Conservation (phyloP, 2,329 filamentous ascomycete genomes). For the Fusarium nanum region DNA sequence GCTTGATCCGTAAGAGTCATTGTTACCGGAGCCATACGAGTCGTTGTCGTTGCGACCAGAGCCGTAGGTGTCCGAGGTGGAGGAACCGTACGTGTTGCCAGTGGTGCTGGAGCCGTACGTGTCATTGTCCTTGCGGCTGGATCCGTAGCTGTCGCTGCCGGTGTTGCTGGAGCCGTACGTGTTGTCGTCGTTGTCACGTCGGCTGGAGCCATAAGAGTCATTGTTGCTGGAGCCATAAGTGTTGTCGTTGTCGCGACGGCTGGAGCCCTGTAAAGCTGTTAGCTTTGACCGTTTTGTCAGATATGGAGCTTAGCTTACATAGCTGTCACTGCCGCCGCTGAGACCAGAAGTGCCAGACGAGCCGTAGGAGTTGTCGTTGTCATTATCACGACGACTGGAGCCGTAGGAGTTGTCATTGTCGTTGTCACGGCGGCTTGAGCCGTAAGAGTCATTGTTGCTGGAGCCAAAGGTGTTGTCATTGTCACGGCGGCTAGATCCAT, state of each 20-base stretch:
- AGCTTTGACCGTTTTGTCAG: background rate
- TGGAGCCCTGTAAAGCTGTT: background rate
- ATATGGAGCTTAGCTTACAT: background rate
- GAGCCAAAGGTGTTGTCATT: conserved; percentile 9
- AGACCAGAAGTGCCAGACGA: conserved; percentile 10
- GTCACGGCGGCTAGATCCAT: conserved; percentile 13
- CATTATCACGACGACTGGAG: conserved; percentile 28
- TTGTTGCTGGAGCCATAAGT: background rate
- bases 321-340: conserved; percentile 13
- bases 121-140: conserved; percentile 6
- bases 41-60: background rate
- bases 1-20: conserved; percentile 17
- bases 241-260: conserved; percentile 11
- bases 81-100: conserved; percentile 12
- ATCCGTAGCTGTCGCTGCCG: conserved; percentile 10
- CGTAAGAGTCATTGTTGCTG: conserved; percentile 7
- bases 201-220: conserved; percentile 16
- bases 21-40: conserved; percentile 13
- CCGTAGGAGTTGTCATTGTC: conserved; percentile 26
- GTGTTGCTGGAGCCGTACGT: conserved; percentile 5
- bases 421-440: conserved; percentile 1
- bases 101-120: background rate
- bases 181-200: conserved; percentile 14
- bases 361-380: conserved; percentile 22
- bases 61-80: conserved; percentile 2